Evolutionary conservation across 192 early-diverging fungal species (phyloP), one percentile per base, ranked within the genome.

Genomic region (Backusella macrospora): DNA sequence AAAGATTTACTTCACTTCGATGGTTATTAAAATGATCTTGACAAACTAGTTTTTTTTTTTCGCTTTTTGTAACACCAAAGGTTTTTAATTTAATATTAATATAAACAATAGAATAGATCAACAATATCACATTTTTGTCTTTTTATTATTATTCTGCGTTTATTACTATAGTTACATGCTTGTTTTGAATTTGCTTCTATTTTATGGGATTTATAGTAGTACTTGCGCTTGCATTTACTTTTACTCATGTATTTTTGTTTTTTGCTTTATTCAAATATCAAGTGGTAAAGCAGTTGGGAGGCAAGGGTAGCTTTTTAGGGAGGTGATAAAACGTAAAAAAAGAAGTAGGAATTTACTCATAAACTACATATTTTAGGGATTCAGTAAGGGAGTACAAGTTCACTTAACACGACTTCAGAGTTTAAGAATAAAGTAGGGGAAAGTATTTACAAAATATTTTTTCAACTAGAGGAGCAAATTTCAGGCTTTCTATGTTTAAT

Each of bases 351-450:
- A 52, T 52, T 52, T 52, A 18, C 8, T 52, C 48, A 52, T 52
- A 52, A 52, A 52, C 48, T 52, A 52, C 48, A 52, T 52, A 52
- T 52, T 52, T 52, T 52, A 52, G 48, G 48, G 48, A 52, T 52
- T 9, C 48, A n/a, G 48, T 52, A 52, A 52, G 48, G 48, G 48
- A 52, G 48, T 52, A 52, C 4, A 8, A 14, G 10, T 52, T 52
- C 18, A 52, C 48, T 52, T 52, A 52, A 49, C n/a, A 49, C 48
- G n/a, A 46, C 45, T 46, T 46, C 12, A 46, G 45, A 46, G 45
- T 46, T 46, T 46, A 46, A 49, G n/a, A 49, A 49, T 18, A 49
- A 49, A 49, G n/a, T 21, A 49, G 45, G 45, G 45, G 45, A 52
- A 52, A 21, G 48, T 52, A 52, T 52, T 52, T 52, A 52, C 16